Conservation (phyloP, 2,329 filamentous ascomycete species). For the Trichoderma gracile region DNA sequence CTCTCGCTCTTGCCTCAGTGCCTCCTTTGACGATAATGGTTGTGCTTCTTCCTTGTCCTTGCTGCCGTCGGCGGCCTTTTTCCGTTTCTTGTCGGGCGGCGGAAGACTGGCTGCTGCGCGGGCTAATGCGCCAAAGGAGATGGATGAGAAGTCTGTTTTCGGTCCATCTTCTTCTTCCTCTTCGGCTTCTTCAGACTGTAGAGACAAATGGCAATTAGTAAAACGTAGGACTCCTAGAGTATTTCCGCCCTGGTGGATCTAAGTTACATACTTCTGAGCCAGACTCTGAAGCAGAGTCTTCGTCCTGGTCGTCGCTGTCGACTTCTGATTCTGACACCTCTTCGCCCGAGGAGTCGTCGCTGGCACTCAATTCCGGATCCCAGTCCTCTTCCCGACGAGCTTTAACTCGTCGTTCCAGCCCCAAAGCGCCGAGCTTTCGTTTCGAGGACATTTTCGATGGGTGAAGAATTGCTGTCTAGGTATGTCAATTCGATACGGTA, state of each 20-base stretch:
- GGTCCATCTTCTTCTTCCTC: conserved; percentile 38
- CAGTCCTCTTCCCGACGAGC: conserved; percentile 48
- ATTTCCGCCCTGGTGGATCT: background rate
- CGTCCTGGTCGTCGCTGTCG: conserved; percentile 38
- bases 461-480: background rate
- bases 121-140: conserved; percentile 89
- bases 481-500: too few species aligned
- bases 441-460: conserved; percentile 30
- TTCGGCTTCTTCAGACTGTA: conserved; percentile 34
- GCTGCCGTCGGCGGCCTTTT: conserved; percentile 36
- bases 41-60: conserved; percentile 24
- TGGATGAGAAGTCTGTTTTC: conserved; percentile 53
- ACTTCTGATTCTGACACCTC: conserved; percentile 35
- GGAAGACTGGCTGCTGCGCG: conserved; percentile 75
- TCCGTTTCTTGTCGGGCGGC: conserved; percentile 34
- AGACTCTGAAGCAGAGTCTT: conserved; percentile 28
- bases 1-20: background rate
- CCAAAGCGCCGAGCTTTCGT: conserved; percentile 43
- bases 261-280: conserved; percentile 34
- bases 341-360: conserved; percentile 38
- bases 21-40: background rate
- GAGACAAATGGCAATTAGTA: too few species aligned
- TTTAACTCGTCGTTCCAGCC: conserved; percentile 47
- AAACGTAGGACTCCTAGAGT: background rate
- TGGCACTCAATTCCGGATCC: conserved; percentile 40